phyloP scores from a whole-genome alignment of 805 yeast genomes.

The Monosporozyma servazzii region DNA sequence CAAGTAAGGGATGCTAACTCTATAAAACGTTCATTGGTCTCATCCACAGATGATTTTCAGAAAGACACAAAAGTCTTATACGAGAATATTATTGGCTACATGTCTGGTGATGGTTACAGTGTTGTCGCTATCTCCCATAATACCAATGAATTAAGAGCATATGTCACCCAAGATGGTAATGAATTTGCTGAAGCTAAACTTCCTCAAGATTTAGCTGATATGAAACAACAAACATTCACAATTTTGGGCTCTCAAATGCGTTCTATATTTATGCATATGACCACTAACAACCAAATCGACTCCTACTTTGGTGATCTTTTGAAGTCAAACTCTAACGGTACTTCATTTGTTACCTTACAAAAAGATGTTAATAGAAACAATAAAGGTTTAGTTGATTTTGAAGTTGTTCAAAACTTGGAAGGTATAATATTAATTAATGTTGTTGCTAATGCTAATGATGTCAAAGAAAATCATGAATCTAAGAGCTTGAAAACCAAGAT shows the following conservation, averaged over 20 bases:
- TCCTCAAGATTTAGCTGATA: conserved; percentile 55
- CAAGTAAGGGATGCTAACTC: conserved; percentile 35
- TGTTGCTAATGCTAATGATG: conserved; percentile 47
- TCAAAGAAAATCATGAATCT: conserved; percentile 31
- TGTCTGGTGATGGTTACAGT: conserved; percentile 59
- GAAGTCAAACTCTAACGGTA: conserved; percentile 88
- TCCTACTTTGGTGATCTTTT: conserved; percentile 68
- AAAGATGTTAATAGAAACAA: conserved; percentile 65
- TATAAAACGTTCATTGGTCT: conserved; percentile 29
- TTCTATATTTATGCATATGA: conserved; percentile 74
- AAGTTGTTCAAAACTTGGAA: conserved; percentile 70
- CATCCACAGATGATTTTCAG: conserved; percentile 47
- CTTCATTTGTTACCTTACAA: conserved; percentile 64
- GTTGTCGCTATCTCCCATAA: conserved; percentile 57
- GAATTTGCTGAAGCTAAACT: conserved; percentile 70
- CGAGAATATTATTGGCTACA: conserved; percentile 61
- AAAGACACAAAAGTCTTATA: conserved; percentile 35
- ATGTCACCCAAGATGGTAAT: conserved; percentile 69
- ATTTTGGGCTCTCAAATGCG: conserved; percentile 63
- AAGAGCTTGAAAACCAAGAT: conserved; percentile 65
- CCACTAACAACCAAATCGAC: conserved; percentile 44
- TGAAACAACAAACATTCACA: conserved; percentile 64
- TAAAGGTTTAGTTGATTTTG: conserved; percentile 80
- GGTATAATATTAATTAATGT: conserved; percentile 73
- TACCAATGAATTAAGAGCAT: conserved; percentile 50